Conservation (phyloP, 2,329 filamentous ascomycete species). For the Zopfia rhizophila region DNA sequence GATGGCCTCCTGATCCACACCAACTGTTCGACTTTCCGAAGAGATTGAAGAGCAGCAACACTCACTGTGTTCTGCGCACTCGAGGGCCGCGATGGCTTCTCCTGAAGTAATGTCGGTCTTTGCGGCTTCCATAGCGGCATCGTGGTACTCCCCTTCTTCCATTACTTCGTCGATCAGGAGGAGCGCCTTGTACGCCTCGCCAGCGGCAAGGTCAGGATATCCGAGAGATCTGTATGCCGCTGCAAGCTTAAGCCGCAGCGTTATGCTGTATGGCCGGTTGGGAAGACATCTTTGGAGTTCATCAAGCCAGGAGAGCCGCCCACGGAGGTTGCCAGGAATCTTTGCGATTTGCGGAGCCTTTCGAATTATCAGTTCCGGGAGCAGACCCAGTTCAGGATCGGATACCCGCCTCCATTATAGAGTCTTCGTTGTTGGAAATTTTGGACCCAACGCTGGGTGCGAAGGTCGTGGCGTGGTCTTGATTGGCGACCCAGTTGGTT, state of each 20-base stretch:
- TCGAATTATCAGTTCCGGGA: too few relatives aligned
- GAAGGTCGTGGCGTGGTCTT: too few relatives aligned
- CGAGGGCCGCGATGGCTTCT: constrained; percentile 1
- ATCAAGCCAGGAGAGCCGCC: constrained; percentile 30
- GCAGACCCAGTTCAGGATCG: too few relatives aligned
- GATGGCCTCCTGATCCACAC: constrained; percentile 24
- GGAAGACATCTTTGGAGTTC: constrained; percentile 36
- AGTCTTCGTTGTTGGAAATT: too few relatives aligned
- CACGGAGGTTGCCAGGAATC: constrained; percentile 17
- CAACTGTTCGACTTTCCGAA: too few relatives aligned
- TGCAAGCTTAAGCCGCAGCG: constrained; percentile 69
- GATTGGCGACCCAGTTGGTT: too few relatives aligned
- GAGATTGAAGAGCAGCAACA: neutral
- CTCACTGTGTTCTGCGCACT: constrained; percentile 7
- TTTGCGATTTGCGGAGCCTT: too few relatives aligned
- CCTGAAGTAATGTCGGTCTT: constrained; percentile 36
- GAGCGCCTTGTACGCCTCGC: constrained; percentile 91
- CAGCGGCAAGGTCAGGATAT: constrained; percentile 89
- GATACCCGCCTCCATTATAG: too few relatives aligned
- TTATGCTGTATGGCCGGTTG: constrained; percentile 51
- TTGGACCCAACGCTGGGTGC: too few relatives aligned
- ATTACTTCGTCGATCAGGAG: constrained; percentile 82
- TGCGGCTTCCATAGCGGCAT: constrained; percentile 68
- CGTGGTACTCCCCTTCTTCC: constrained; percentile 84
- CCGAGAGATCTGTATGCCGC: constrained; percentile 76